Percentiles rank a stretch among this genome's conserved stretches.
phyloP scores from a whole-genome alignment of 768 basidiomycete genomes.

The Russula emetica region DNA sequence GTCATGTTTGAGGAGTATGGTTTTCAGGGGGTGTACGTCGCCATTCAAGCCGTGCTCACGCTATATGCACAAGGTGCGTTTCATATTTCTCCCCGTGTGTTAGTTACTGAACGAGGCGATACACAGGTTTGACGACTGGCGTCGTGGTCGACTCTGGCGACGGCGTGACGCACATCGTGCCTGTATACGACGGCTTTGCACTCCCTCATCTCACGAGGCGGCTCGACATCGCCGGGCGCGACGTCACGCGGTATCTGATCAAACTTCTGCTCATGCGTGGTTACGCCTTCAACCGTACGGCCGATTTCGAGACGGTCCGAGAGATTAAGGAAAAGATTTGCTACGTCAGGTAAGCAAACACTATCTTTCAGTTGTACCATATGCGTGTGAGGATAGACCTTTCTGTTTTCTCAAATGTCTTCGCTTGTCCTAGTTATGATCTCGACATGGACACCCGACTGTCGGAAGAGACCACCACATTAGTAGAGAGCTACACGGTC shows the following conservation, averaged over 20 bases:
- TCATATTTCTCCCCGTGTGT: neutral
- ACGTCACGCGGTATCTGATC: constrained; percentile 98
- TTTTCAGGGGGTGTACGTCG: constrained; percentile 92
- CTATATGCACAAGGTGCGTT: constrained; percentile 93
- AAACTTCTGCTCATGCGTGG: constrained; percentile 99
- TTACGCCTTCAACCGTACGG: constrained; percentile 99
- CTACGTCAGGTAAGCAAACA: constrained; percentile 74
- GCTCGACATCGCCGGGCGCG: constrained; percentile 95
- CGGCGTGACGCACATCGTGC: constrained; percentile 98
- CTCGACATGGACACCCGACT: constrained; percentile 92
- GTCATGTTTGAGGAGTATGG: constrained; percentile 99
- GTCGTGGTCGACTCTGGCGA: constrained; percentile 99
- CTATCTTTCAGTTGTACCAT: neutral
- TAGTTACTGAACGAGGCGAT: neutral
- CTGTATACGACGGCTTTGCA: constrained; percentile 95
- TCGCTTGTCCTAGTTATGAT: constrained; percentile 64
- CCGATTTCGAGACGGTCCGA: constrained; percentile 97
- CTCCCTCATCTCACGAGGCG: constrained; percentile 92
- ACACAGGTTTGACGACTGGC: constrained; percentile 87
- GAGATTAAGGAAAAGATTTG: constrained; percentile 99
- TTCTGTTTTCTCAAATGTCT: neutral
- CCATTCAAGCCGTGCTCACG: constrained; percentile 97
- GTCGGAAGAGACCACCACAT: constrained; percentile 91
- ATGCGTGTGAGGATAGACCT: neutral
- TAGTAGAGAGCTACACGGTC: constrained; percentile 96